These are phyloP conservation scores for Botrytis galanthina DNA, from an alignment of 2,329 filamentous ascomycete species.

Conservation along the genomic window DNA sequence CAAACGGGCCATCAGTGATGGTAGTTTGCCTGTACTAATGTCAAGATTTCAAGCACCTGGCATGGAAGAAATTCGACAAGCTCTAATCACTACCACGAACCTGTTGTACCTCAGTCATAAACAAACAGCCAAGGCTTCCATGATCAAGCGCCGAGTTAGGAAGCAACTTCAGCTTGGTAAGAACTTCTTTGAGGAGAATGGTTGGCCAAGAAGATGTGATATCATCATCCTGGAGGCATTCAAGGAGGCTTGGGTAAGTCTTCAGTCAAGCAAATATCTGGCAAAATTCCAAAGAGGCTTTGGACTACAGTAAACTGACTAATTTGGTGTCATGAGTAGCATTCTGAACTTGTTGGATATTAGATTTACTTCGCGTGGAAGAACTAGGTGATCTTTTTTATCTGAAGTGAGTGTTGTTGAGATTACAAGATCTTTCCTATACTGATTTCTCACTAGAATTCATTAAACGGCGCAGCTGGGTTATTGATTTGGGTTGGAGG, in stretches of 20 bases:
- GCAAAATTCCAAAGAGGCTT: neutral
- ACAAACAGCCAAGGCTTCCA: neutral
- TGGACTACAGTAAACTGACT: neutral
- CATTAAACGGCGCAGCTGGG: rapidly evolving
- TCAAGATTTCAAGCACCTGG: neutral
- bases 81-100: neutral
- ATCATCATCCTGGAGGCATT: neutral
- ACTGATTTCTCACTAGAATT: neutral
- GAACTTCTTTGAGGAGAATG: neutral
- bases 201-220: neutral
- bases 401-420: neutral
- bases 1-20: neutral
- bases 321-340: neutral
- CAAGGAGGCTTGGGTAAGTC: conserved; percentile 3
- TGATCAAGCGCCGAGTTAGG: neutral
- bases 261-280: neutral
- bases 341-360: neutral
- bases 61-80: neutral
- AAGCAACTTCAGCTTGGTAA: neutral
- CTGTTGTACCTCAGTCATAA: neutral
- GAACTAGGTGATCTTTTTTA: rapidly evolving
- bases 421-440: rapidly evolving
- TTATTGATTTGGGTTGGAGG: neutral
- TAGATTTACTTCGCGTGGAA: neutral
- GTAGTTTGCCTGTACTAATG: too few relatives aligned